These are phyloP conservation scores for Blastomyces silverae DNA, from an alignment of 2,329 filamentous ascomycete species.

Conservation along the genomic window DNA sequence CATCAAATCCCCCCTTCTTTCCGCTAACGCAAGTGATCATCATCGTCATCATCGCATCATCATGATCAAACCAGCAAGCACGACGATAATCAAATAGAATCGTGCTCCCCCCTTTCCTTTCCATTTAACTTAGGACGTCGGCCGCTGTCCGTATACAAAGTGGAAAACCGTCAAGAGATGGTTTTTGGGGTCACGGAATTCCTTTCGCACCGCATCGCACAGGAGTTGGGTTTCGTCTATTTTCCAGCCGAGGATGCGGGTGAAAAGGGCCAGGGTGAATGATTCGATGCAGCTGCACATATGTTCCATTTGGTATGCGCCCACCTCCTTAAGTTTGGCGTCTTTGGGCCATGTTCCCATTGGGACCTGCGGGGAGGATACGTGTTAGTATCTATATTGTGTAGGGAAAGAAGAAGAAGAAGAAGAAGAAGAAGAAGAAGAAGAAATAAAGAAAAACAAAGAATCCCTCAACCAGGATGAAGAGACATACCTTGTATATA, in stretches of 20 bases:
- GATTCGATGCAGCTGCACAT: slow-evolving; percentile 25
- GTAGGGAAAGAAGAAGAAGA: not conserved
- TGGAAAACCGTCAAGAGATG: slow-evolving; percentile 19
- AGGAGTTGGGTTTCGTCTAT: slow-evolving; percentile 31
- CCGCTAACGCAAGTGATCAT: not conserved
- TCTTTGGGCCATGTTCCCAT: slow-evolving; percentile 40
- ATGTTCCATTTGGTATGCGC: slow-evolving; percentile 26
- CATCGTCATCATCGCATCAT: not conserved
- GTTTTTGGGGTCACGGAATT: slow-evolving; percentile 29
- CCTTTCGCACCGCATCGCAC: slow-evolving; percentile 29
- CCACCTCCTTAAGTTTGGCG: slow-evolving; percentile 45
- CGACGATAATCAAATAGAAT: not conserved
- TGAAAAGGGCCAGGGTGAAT: slow-evolving; percentile 27
- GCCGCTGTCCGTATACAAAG: slow-evolving; percentile 10
- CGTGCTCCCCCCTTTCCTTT: not conserved
- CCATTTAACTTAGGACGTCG: not conserved
- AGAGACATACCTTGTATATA: slow-evolving; percentile 4
- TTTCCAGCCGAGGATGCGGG: slow-evolving; percentile 27
- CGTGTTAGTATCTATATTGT: not conserved
- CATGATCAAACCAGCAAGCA: not conserved
- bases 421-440: not conserved
- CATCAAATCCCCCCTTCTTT: not conserved
- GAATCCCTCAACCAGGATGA: not conserved
- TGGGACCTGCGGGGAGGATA: slow-evolving; percentile 15
- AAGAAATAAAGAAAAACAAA: not conserved